Evolutionary conservation across 306 rosid species (phyloP).

Genomic region (Cucumis hystrix): DNA sequence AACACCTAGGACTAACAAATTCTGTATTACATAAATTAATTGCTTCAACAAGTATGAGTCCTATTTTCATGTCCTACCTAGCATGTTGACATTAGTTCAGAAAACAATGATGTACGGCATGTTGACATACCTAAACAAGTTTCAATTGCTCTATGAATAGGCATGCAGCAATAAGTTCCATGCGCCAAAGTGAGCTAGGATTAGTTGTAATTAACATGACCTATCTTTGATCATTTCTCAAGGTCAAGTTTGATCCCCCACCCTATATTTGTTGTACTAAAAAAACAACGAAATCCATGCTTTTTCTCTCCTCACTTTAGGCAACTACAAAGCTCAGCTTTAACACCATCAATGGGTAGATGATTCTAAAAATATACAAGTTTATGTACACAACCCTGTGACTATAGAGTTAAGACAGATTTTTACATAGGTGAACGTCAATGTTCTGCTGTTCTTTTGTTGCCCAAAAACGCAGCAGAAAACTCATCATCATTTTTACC

Average conservation of each 20-base stretch:
- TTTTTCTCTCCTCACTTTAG: background rate
- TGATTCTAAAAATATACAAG: background rate
- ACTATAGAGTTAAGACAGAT: background rate
- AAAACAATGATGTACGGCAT: background rate
- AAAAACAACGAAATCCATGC: no score
- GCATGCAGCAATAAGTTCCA: background rate
- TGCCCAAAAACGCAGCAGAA: slow-evolving; percentile 36
- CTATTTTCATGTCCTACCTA: no score
- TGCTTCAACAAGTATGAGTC: no score
- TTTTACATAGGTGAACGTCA: slow-evolving; percentile 4
- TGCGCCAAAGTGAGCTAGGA: no score
- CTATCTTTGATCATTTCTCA: no score
- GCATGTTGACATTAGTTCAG: background rate
- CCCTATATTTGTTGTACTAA: no score
- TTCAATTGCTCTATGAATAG: background rate
- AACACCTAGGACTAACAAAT: no score
- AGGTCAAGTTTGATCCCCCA: no score
- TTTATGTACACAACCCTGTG: background rate
- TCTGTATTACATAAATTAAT: no score
- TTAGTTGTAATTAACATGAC: no score
- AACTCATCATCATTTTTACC: slow-evolving; percentile 78
- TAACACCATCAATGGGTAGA: background rate
- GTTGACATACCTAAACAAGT: background rate
- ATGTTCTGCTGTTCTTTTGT: slow-evolving; percentile 8
- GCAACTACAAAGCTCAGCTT: background rate